These are phyloP conservation scores for Hypomyces rosellus DNA, from an alignment of 2,329 filamentous ascomycete genomes.

Conservation along the genomic window DNA sequence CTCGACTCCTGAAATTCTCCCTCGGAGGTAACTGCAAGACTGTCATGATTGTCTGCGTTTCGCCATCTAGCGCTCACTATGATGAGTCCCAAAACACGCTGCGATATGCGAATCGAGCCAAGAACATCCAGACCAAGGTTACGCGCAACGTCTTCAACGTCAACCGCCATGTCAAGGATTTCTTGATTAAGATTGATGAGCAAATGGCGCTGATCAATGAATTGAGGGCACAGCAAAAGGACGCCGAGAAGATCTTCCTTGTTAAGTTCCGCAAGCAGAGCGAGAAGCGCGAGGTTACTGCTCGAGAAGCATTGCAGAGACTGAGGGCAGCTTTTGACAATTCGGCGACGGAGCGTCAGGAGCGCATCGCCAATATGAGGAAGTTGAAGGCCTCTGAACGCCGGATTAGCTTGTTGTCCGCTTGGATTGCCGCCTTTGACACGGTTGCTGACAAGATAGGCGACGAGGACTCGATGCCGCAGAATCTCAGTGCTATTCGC, in stretches of 20 bases:
- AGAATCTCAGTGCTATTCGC: conserved; percentile 66
- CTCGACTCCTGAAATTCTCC: conserved; percentile 90
- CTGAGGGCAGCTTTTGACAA: conserved; percentile 82
- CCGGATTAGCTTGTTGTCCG: conserved; percentile 76
- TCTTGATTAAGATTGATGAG: conserved; percentile 98
- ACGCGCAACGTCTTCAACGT: conserved; percentile 99
- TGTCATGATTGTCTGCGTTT: conserved; percentile 99
- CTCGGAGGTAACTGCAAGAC: conserved; percentile 97
- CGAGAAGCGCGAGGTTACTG: conserved; percentile 71
- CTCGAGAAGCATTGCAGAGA: conserved; percentile 71
- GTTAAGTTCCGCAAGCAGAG: conserved; percentile 85
- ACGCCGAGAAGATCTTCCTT: conserved; percentile 75
- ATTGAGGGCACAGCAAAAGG: conserved; percentile 85
- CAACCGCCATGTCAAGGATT: conserved; percentile 98
- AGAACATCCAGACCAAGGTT: conserved; percentile 99
- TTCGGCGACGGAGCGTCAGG: conserved; percentile 67
- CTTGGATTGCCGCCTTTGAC: conserved; percentile 92
- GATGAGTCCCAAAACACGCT: conserved; percentile 98
- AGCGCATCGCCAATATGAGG: conserved; percentile 73
- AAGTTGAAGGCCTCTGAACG: conserved; percentile 76
- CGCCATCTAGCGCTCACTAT: conserved; percentile 91
- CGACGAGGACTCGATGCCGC: conserved; percentile 52
- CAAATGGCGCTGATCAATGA: conserved; percentile 97
- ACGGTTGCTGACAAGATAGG: conserved; percentile 62
- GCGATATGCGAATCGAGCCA: conserved; percentile 93